Conservation (phyloP, 805 yeast species). For the Starmerella stellata region DNA sequence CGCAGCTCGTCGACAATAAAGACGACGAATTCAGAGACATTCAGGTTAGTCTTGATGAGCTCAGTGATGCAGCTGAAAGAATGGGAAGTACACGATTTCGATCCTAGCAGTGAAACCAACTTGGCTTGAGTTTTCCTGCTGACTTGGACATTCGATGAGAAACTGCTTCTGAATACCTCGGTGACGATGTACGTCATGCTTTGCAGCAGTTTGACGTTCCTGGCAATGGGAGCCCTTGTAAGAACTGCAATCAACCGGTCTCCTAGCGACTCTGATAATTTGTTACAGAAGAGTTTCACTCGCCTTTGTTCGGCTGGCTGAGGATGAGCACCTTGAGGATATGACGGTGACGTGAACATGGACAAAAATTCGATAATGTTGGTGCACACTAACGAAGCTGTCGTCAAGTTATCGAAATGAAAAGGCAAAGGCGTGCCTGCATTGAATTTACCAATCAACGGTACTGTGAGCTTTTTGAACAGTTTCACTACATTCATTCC, state of each 20-base stretch:
- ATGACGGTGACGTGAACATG: not conserved
- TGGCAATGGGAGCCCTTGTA: not conserved
- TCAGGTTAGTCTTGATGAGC: conserved; percentile 1
- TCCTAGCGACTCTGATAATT: not conserved
- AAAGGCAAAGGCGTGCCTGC: not conserved
- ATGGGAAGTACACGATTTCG: conserved; percentile 5
- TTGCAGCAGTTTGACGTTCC: not conserved
- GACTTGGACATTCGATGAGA: not conserved
- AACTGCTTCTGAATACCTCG: not conserved
- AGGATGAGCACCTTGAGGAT: not conserved
- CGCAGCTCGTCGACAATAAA: conserved; percentile 2
- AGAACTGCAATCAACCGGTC: not conserved
- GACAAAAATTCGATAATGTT: not conserved
- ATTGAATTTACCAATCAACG: not conserved
- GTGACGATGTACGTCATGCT: not conserved
- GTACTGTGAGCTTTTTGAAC: not conserved
- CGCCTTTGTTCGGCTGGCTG: too few species aligned
- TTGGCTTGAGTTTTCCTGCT: not conserved
- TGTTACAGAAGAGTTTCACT: not conserved
- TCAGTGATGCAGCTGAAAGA: conserved; percentile 4
- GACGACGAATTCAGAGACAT: not conserved
- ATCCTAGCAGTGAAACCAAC: conserved; percentile 3
- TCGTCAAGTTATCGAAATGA: not conserved
- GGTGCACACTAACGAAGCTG: not conserved
- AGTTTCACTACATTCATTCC: not conserved